Percentiles rank a stretch among this genome's conserved stretches.
These are phyloP conservation scores for Microdochium nivale DNA, from an alignment of 2,329 filamentous ascomycete species.

Conservation along the genomic window DNA sequence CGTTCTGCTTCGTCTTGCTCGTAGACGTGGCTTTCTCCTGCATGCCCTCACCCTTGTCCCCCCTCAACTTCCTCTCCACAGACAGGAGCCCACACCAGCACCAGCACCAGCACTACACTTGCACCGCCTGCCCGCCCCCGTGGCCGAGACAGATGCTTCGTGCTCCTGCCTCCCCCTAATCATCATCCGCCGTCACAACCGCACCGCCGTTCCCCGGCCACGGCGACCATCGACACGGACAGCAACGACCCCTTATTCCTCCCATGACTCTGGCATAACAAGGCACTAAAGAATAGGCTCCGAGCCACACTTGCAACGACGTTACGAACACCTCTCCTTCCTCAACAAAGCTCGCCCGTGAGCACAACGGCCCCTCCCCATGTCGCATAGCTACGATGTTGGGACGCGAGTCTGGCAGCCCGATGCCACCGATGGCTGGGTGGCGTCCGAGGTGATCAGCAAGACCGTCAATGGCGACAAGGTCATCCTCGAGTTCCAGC, in stretches of 20 bases:
- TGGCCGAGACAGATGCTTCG: constrained; percentile 18
- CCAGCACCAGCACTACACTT: neutral
- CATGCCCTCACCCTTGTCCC: too few relatives aligned
- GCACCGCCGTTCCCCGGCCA: constrained; percentile 8
- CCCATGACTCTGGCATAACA: constrained; percentile 1
- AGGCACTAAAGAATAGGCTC: constrained; percentile 1
- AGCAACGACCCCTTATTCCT: constrained; percentile 6
- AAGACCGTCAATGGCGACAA: constrained; percentile 81
- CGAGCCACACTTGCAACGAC: constrained; percentile 6
- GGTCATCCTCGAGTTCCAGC: constrained; percentile 75
- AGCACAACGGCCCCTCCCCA: constrained; percentile 28
- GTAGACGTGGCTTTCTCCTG: constrained; percentile 6
- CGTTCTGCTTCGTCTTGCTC: neutral
- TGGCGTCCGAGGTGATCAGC: constrained; percentile 87
- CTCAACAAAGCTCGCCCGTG: neutral
- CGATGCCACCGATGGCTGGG: constrained; percentile 91
- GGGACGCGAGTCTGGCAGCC: constrained; percentile 98
- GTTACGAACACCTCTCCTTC: neutral
- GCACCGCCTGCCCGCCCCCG: constrained; percentile 1
- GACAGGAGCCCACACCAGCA: constrained; percentile 1
- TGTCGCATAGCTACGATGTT: constrained; percentile 94
- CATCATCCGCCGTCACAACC: constrained; percentile 6
- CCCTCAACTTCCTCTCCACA: too few relatives aligned
- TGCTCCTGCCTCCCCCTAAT: constrained; percentile 14
- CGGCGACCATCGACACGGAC: neutral